Evolutionary conservation across 2,329 filamentous ascomycete genomes (phyloP).

Genomic region (Epichloe uncinata): DNA sequence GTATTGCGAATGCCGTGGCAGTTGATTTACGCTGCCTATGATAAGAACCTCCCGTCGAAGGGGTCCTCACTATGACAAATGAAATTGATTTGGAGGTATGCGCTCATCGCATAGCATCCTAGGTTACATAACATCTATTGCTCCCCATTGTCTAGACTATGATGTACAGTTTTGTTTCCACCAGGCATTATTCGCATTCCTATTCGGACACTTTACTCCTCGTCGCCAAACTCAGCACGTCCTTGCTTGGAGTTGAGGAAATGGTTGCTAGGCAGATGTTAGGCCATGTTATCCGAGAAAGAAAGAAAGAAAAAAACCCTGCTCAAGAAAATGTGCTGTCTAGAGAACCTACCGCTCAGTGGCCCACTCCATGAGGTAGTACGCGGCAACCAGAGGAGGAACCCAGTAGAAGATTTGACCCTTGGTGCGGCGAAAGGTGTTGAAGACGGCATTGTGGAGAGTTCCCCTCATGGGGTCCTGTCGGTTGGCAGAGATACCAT

Average conservation of each 20-base stretch:
- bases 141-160: conserved; percentile 24
- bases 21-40: not conserved
- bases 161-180: conserved; percentile 22
- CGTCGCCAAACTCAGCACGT: conserved; percentile 38
- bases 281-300: not conserved
- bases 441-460: conserved; percentile 78
- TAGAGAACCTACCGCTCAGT: conserved; percentile 58
- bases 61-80: conserved; percentile 7
- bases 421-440: conserved; percentile 78
- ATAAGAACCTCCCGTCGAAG: not conserved
- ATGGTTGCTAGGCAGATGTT: conserved; percentile 46
- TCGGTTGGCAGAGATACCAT: conserved; percentile 73
- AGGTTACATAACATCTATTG: conserved; percentile 22
- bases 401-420: conserved; percentile 81
- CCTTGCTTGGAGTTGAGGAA: conserved; percentile 72
- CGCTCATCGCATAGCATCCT: not conserved
- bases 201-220: conserved; percentile 25
- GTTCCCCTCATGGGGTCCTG: conserved; percentile 76
- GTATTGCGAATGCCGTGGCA: not conserved
- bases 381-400: conserved; percentile 65
- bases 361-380: conserved; percentile 82
- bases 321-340: too few species aligned
- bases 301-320: not conserved
- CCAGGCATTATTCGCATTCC: conserved; percentile 7
- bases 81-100: conserved; percentile 9